Evolutionary conservation across 2,329 filamentous ascomycete species (phyloP).

Genomic region (Alternaria incomplexa): DNA sequence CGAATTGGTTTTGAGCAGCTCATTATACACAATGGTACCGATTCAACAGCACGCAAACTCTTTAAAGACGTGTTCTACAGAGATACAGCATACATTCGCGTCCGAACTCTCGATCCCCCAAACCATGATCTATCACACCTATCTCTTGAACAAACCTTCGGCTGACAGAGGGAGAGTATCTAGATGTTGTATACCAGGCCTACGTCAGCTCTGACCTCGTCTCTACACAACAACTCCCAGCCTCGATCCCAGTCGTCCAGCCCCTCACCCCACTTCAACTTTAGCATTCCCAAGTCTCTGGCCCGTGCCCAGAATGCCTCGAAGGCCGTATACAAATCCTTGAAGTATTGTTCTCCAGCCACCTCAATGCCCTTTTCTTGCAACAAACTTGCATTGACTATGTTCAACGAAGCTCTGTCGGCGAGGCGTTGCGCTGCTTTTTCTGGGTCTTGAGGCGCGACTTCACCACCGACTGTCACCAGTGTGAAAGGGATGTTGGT

Average conservation of each 20-base stretch:
- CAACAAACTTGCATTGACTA: slow-evolving; percentile 28
- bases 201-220: slow-evolving; percentile 23
- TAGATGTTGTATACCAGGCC: slow-evolving; percentile 21
- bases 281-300: slow-evolving; percentile 20
- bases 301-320: background rate
- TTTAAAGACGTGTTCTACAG: background rate
- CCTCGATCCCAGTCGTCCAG: slow-evolving; percentile 27
- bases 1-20: background rate
- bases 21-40: background rate
- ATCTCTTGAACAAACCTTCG: background rate
- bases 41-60: background rate
- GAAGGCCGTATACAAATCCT: slow-evolving; percentile 11
- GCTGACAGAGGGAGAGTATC: background rate
- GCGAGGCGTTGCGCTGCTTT: slow-evolving; percentile 1
- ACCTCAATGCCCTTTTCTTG: slow-evolving; percentile 30
- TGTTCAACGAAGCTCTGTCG: background rate
- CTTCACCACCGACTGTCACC: slow-evolving; percentile 25
- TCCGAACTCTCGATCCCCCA: background rate
- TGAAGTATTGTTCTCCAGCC: slow-evolving; percentile 24
- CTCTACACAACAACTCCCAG: slow-evolving; percentile 32
- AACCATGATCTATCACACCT: background rate
- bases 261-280: slow-evolving; percentile 26
- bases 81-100: background rate
- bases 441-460: slow-evolving; percentile 12
- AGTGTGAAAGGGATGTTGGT: slow-evolving; percentile 9